phyloP scores from a whole-genome alignment of 805 yeast genomes.

The Maudiozyma pseudohumilis region DNA sequence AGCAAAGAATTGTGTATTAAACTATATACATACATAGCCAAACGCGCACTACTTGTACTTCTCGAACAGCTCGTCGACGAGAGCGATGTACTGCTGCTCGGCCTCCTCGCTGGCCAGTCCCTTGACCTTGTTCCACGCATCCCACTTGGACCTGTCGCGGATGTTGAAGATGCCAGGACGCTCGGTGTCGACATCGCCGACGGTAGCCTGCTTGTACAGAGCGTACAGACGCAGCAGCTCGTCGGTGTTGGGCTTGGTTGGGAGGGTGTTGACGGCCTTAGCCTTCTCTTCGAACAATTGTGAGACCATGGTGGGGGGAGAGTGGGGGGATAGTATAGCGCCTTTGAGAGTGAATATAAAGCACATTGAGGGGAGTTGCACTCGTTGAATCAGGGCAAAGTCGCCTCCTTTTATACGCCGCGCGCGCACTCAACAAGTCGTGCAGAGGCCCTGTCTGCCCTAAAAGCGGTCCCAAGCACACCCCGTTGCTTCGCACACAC shows the following conservation, averaged over 20 bases:
- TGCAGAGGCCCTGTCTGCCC: too few relatives aligned
- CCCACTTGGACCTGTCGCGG: slow-evolving; percentile 97
- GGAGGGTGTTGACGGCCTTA: slow-evolving; percentile 62
- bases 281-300: slow-evolving; percentile 43
- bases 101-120: slow-evolving; percentile 88
- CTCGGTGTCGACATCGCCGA: slow-evolving; percentile 71
- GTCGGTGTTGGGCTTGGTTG: slow-evolving; percentile 74
- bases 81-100: slow-evolving; percentile 64
- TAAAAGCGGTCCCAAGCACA: too few relatives aligned
- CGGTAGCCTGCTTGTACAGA: slow-evolving; percentile 92
- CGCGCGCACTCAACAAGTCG: too few relatives aligned
- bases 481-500: too few relatives aligned
- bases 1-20: background rate
- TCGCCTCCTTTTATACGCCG: too few relatives aligned
- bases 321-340: too few relatives aligned
- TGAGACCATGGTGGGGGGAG: too few relatives aligned
- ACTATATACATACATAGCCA: background rate
- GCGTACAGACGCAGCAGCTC: slow-evolving; percentile 84
- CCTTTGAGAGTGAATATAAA: too few relatives aligned
- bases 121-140: slow-evolving; percentile 82
- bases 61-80: slow-evolving; percentile 54
- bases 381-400: too few relatives aligned
- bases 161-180: slow-evolving; percentile 90
- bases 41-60: slow-evolving; percentile 30
- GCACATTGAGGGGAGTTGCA: too few relatives aligned